phyloP scores from a whole-genome alignment of 2,329 filamentous ascomycete species.

The Diaporthe humulicola region DNA sequence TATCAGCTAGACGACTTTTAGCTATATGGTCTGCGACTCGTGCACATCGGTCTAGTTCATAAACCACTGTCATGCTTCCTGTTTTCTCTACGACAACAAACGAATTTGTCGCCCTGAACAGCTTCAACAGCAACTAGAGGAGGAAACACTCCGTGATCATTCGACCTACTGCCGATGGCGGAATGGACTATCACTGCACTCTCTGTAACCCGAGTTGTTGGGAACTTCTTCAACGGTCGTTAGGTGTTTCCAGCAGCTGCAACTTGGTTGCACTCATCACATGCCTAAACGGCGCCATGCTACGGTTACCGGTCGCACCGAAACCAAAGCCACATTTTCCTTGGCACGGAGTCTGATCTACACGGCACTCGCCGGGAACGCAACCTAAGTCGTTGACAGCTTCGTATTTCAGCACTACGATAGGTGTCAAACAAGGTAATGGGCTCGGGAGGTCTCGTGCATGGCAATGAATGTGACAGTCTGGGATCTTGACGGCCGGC shows the following conservation, averaged over 20 bases:
- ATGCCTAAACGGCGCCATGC: neutral
- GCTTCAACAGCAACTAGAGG: neutral
- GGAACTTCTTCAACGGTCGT: neutral
- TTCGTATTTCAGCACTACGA: neutral
- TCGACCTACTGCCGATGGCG: neutral
- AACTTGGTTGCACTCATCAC: neutral
- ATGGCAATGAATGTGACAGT: no score
- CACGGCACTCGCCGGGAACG: constrained; percentile 2
- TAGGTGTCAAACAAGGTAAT: neutral
- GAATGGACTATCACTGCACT: neutral
- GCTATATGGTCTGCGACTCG: neutral
- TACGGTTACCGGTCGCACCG: constrained; percentile 13
- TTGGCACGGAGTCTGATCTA: neutral
- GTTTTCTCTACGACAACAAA: no score
- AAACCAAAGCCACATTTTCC: constrained; percentile 8
- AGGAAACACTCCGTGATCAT: neutral
- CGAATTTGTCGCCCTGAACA: neutral
- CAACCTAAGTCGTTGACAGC: neutral
- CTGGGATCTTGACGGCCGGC: no score
- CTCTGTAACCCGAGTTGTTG: neutral
- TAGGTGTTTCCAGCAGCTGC: neutral
- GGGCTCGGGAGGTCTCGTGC: neutral
- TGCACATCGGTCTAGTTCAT: neutral
- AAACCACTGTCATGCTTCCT: neutral
- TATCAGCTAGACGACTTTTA: neutral